Conservation (phyloP, 2,329 filamentous ascomycete genomes). For the Penicillium sp. region DNA sequence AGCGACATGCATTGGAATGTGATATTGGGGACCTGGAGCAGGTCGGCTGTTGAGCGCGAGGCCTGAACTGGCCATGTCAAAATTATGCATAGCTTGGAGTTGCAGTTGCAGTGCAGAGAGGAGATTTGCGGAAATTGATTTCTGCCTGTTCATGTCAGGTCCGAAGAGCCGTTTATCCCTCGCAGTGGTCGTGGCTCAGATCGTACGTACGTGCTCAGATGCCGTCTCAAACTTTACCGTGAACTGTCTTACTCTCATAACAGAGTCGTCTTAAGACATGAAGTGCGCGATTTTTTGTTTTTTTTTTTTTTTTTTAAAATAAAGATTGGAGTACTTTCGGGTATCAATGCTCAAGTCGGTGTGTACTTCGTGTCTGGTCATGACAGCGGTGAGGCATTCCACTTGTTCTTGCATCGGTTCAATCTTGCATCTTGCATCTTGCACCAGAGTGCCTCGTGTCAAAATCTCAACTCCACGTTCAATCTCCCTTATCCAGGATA, state of each 20-base stretch:
- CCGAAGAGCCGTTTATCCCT: background rate
- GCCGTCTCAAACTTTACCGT: background rate
- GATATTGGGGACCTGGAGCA: constrained; percentile 4
- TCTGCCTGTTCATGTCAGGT: background rate
- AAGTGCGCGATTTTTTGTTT: constrained; percentile 1
- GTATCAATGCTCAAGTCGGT: constrained; percentile 3
- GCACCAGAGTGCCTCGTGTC: background rate
- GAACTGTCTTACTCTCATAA: background rate
- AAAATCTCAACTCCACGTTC: background rate
- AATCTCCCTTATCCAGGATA: background rate
- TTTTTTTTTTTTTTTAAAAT: background rate
- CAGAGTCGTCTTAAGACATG: background rate
- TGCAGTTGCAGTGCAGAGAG: background rate
- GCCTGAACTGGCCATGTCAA: constrained; percentile 4
- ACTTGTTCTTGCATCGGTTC: background rate
- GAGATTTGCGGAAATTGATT: constrained; percentile 1
- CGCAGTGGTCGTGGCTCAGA: constrained; percentile 1
- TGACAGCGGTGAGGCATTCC: constrained; percentile 5
- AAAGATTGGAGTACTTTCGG: background rate
- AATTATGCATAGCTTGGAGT: background rate
- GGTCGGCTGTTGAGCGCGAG: background rate
- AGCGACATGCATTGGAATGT: constrained; percentile 27
- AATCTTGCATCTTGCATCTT: background rate
- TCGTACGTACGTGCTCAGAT: background rate
- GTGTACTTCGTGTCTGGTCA: background rate